phyloP scores from a whole-genome alignment of 2,329 filamentous ascomycete genomes.

The Aspergillus sp. region DNA sequence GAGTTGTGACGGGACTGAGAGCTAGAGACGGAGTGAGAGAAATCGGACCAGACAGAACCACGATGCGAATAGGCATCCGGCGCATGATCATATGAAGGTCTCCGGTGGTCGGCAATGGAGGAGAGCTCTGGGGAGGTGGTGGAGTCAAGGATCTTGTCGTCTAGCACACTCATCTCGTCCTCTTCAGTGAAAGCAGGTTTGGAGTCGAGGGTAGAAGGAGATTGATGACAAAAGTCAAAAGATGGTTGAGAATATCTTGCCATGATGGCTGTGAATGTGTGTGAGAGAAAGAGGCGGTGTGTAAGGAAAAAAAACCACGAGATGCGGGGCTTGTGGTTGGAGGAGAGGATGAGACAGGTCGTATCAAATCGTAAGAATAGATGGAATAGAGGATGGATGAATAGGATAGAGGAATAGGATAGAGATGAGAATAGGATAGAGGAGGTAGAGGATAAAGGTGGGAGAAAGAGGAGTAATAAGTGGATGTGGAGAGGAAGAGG shows the following conservation, averaged over 20 bases:
- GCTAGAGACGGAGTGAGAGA: constrained; percentile 37
- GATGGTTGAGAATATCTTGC: constrained; percentile 41
- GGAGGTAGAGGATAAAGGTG: neutral
- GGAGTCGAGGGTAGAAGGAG: constrained; percentile 38
- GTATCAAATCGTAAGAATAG: neutral
- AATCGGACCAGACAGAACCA: constrained; percentile 48
- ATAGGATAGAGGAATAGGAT: neutral
- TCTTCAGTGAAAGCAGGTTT: constrained; percentile 40
- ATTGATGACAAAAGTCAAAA: constrained; percentile 41
- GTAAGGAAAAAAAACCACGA: constrained; percentile 4
- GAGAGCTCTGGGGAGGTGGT: constrained; percentile 45
- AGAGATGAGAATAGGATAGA: neutral
- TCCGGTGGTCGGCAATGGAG: constrained; percentile 39
- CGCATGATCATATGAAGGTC: constrained; percentile 43
- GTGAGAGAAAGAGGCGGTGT: constrained; percentile 8
- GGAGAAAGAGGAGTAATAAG: constrained; percentile 6
- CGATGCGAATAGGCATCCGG: constrained; percentile 50
- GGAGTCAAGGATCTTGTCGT: constrained; percentile 49
- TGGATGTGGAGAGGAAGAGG: constrained; percentile 6
- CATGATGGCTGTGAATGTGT: constrained; percentile 19
- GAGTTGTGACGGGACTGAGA: constrained; percentile 37
- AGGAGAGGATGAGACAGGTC: neutral
- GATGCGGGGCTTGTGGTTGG: neutral
- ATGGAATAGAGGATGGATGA: constrained; percentile 5
- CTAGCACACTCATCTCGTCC: constrained; percentile 50